Percentiles rank a stretch among this genome's conserved stretches.
phyloP scores from a whole-genome alignment of 2,329 filamentous ascomycete species.

The Beauveria medogensis region DNA sequence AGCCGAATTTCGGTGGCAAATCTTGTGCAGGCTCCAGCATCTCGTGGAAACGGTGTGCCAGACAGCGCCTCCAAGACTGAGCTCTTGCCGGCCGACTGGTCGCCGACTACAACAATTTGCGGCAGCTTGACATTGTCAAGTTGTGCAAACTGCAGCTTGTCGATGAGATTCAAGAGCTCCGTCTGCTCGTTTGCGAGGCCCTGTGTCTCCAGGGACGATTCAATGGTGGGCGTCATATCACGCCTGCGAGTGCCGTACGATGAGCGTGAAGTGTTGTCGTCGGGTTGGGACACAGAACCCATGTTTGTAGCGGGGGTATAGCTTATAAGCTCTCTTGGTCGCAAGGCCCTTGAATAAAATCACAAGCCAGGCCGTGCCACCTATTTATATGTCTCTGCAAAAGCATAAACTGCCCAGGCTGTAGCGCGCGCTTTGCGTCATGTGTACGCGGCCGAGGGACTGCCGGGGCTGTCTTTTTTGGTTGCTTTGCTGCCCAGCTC shows the following conservation, averaged over 20 bases:
- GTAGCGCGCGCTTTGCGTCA: background rate
- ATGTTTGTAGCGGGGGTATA: background rate
- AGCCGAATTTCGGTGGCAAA: slow-evolving; percentile 53
- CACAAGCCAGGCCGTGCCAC: slow-evolving; percentile 1
- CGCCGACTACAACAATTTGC: slow-evolving; percentile 56
- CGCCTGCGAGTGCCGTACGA: slow-evolving; percentile 15
- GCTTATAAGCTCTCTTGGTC: background rate
- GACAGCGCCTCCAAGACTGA: slow-evolving; percentile 57
- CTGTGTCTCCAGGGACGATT: slow-evolving; percentile 40
- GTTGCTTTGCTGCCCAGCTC: background rate
- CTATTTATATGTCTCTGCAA: slow-evolving; percentile 1
- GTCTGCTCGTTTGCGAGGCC: slow-evolving; percentile 47
- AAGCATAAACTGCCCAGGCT: background rate
- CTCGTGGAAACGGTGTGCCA: slow-evolving; percentile 51
- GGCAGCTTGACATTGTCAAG: slow-evolving; percentile 46
- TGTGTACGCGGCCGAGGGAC: background rate
- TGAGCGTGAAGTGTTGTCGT: slow-evolving; percentile 5
- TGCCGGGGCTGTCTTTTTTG: no score
- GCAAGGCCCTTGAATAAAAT: background rate
- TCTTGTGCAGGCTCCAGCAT: slow-evolving; percentile 52
- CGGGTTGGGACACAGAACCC: background rate
- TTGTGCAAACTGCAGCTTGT: slow-evolving; percentile 45
- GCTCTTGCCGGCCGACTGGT: slow-evolving; percentile 57
- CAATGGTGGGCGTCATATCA: slow-evolving; percentile 34
- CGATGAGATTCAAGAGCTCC: slow-evolving; percentile 48